Evolutionary conservation across 2,329 filamentous ascomycete species (phyloP), one percentile per base, ranked within the genome.

Genomic region (Neurospora sp.): DNA sequence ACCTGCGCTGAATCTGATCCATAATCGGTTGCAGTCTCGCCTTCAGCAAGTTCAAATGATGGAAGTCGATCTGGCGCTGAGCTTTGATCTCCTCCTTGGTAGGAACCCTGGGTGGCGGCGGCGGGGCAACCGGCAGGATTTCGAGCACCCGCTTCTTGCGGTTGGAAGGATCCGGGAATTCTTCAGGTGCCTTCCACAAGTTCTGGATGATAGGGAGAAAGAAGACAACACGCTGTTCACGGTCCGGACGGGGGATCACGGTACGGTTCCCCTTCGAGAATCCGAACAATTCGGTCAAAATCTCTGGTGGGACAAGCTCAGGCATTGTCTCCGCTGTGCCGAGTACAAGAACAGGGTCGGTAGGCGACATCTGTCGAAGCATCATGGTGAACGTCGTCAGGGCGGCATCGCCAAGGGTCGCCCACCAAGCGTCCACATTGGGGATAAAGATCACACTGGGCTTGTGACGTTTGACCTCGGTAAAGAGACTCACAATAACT

Each of bases 381-480:
- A 98, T 88, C 8, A 92, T 90, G 71, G 90, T 85, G 79, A 99
- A 97, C 0, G 93, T 96, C 40, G 90, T 89, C 69, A 97, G 88
- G 2, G 90, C 88, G 46, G 91, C 89, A 8, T 82, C 82, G n/a
- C 79, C 77, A 19, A 90, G 77, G 36, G 84, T 85, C 19, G 87
- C 81, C 77, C 93, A 95, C 96, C 96, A 99, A 8, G 90, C 87
- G 74, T 97, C 92, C 67, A 98, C 88, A 74, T 93, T 91, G 2
- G 96, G 95, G 62, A 99, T 91, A 80, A 94, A 98, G 68, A 99
- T 96, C 43, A 98, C 92, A 78, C 93, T 96, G 0, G 96, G 96
- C 79, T 97, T 97, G 78, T 97, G 93, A 43, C 94, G 89, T 79
- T 95, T 92, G 43, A 97, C 92, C 81, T 98, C 96, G 0, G 92